Evolutionary conservation across 2,329 filamentous ascomycete species (phyloP), one percentile per base, ranked within the genome.

Genomic region (Aspergillus sp.): DNA sequence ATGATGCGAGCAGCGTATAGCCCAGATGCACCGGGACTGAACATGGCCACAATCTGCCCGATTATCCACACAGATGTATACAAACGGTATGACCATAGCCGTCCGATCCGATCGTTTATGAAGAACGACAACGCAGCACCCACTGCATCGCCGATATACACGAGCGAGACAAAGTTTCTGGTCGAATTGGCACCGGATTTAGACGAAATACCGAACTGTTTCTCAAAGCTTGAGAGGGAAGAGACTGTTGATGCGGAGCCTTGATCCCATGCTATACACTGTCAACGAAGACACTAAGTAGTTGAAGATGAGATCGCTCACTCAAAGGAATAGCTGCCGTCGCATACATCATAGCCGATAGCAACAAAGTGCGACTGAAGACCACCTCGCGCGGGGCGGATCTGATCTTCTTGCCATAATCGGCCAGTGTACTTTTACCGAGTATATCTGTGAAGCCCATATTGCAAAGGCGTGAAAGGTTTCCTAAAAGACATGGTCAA

Each of bases 31-130:
- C 49, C 49, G 4, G 50, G 50, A n/a, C 45, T 35, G 35, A 44
- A 43, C 5, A 42, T 47, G 5, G 50, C 54, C 8, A 59, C 42
- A 6, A 61, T 28, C 43, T 58, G 54, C 7, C 58, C 58, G 26
- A 55, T 33, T 9, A 55, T 55, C 45, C 49, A 61, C 26, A 54
- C 51, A 28, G 45, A 9, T 29, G 58, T 58, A 50, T 73, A 72
- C 1, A 71, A 48, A 1, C 69, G 61, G 6, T 58, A 58, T 1
- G 68, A 66, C 67, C 68, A 70, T 19, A 65, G 52, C 1, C 69
- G 62, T 1, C 69, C 69, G 19, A 71, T 57, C 5, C 59, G 54
- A 45, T 72, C 56, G 51, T 69, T 69, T 49, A 69, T 45, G 50
- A 69, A 66, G 53, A 67, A 71, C 5, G 65, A 65, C 4, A 64